These are phyloP conservation scores for Candida tropicalis DNA, from an alignment of 1,139 yeast species.

Conservation along the genomic window DNA sequence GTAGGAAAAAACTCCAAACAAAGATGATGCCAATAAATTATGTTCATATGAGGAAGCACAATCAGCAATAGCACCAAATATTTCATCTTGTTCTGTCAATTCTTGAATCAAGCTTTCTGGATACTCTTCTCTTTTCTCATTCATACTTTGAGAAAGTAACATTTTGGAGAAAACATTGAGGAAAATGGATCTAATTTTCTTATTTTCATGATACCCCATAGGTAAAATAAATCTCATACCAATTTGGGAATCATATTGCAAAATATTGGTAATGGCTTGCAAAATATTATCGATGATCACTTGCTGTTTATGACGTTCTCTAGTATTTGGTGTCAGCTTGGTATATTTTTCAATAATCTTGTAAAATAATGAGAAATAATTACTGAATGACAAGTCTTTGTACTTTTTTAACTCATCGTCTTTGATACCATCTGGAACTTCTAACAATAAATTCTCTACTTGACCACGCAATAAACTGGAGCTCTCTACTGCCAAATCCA, in stretches of 20 bases:
- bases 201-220: slow-evolving; percentile 73
- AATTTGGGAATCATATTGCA: slow-evolving; percentile 74
- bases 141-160: slow-evolving; percentile 46
- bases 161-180: slow-evolving; percentile 74
- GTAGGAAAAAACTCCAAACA: slow-evolving; percentile 63
- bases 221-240: slow-evolving; percentile 80
- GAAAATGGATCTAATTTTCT: slow-evolving; percentile 67
- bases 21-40: slow-evolving; percentile 61
- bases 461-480: slow-evolving; percentile 59
- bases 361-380: slow-evolving; percentile 70
- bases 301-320: slow-evolving; percentile 55
- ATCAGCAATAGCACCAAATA: slow-evolving; percentile 60
- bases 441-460: slow-evolving; percentile 58
- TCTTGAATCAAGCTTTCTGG: slow-evolving; percentile 26
- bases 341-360: slow-evolving; percentile 69
- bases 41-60: slow-evolving; percentile 60
- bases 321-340: slow-evolving; percentile 24
- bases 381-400: slow-evolving; percentile 67
- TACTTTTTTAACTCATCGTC: slow-evolving; percentile 60
- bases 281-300: slow-evolving; percentile 68
- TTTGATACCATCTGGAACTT: slow-evolving; percentile 61
- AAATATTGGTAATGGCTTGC: slow-evolving; percentile 64
- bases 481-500: slow-evolving; percentile 70
- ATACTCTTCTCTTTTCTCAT: slow-evolving; percentile 26
- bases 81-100: slow-evolving; percentile 29